Base-by-base conservation (phyloP, 164 flowering plant species). In the Aristolochia contorta region DNA sequence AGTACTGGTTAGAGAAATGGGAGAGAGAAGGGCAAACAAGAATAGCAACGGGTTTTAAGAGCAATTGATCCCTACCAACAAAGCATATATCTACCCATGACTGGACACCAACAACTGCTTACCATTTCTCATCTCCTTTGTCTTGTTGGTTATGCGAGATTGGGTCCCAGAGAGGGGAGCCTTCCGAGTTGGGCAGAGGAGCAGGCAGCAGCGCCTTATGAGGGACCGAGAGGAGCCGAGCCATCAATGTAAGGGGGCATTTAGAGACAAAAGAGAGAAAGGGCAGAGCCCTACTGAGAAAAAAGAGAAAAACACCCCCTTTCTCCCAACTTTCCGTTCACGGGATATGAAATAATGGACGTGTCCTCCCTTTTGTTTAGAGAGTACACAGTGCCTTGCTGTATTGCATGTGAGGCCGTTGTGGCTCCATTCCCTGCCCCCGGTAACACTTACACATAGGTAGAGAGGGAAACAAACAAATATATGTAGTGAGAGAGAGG, bases 331-430 rank as follows among this genome's bases (percentile, higher is more conserved):
- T 41, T 58, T 72, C 46, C 69, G 65, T 68, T 65, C 67, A 72
- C 69, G 72, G 72, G 65, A 63, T 32, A 24, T 66, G 70, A 66
- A 73, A 73, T 69, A 66, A 72, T 74, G 78, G 78, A 78, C 47
- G 66, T 54, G 57, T 72, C 77, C 76, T 76, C 75, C 55, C 72
- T 74, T 79, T 66, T 74, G 80, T 73, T 69, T 69, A 60, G 75
- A 76, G 72, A 54, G 82, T 76, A 79, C 84, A 67, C 72, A 61
- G 71, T 77, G 84, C 84, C 79, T 73, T 54, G 86, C 91, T 85
- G 91, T 83, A 79, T 53, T 68, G 75, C 91, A 85, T 85, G 91
- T 85, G 91, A 78, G 43, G 60, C 18, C 62, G 67, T 80, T 74
- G 72, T 74, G 78, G 77, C 74, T 67, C 73, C 56, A 73, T 67